Evolutionary conservation across 352 stramenopile species (phyloP), one percentile per base, ranked within the genome.

Genomic region (Phytopythium ostracodes): DNA sequence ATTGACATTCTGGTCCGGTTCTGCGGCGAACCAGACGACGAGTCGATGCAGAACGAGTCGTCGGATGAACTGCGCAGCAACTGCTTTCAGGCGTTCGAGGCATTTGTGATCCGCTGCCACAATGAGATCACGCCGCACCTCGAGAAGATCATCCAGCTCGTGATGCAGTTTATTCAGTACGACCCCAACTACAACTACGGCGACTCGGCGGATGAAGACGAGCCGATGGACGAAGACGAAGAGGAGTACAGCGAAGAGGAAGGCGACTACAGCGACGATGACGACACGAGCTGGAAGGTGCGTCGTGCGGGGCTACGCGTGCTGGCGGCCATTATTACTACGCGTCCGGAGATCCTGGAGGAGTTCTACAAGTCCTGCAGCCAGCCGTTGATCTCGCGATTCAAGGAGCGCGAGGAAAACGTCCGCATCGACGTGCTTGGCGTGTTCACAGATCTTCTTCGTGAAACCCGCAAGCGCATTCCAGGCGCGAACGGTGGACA

Each of bases 171-270:
- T 67, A 97, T 98, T 79, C 96, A 89, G 63, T 99, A 98, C 72
- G 97, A 99, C 68, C 97, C 97, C 0, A 99, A 99, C 74, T 99
- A 99, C 79, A 97, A 94, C 66, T 99, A 99, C 62, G 96, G 92
- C 24, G 89, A 97, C 59, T 95, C 93, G 27, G 91, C 97, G 24
- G 89, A 98, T 35, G 88, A 95, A 64, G 92, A 91, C 36, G 89
- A 93, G 53, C 76, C 81, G 15, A 88, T 91, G 57, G 89, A 96
- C 38, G 85, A 96, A 17, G 87, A 96, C 24, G 84, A 92, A 17
- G 87, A 94, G 35, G 77, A 88, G 54, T 92, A 87, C 58, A 88
- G 83, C 38, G 86, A 95, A 12, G 81, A 84, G 11, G 86, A 96
- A 18, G 88, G 92, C 15, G 90, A 97, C 64, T 96, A 96, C 70